These are phyloP conservation scores for Schwanniomyces etchellsii DNA, from an alignment of 1,139 yeast genomes.

Conservation along the genomic window DNA sequence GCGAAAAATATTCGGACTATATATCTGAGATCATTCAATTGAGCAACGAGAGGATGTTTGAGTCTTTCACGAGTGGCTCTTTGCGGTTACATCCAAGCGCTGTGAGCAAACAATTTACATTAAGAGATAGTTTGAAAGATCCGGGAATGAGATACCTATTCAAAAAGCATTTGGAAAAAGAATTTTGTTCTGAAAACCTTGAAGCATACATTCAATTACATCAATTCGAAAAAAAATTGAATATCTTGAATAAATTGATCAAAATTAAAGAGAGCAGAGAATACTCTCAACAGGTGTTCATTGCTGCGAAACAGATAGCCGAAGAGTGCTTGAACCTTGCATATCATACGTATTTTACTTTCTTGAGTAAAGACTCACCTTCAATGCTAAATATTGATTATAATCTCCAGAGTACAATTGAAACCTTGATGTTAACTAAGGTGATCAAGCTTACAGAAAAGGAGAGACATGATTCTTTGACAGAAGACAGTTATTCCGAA, in stretches of 20 bases:
- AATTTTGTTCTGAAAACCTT: conserved; percentile 70
- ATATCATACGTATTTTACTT: conserved; percentile 61
- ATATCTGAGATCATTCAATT: not conserved
- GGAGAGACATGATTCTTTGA: no score
- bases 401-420: conserved; percentile 43
- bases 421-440: conserved; percentile 32
- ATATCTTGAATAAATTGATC: conserved; percentile 14
- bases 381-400: conserved; percentile 69
- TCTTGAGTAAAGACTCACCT: conserved; percentile 66
- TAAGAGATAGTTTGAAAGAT: conserved; percentile 54
- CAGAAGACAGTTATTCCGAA: not conserved
- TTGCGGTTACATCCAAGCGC: no score
- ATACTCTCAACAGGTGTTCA: conserved; percentile 8
- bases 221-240: conserved; percentile 25
- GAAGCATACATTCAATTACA: conserved; percentile 61
- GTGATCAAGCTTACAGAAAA: not conserved
- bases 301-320: conserved; percentile 38
- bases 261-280: conserved; percentile 10
- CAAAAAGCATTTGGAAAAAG: conserved; percentile 54
- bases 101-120: conserved; percentile 8
- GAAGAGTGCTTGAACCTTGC: conserved; percentile 53
- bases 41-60: not conserved
- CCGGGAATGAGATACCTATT: conserved; percentile 77
- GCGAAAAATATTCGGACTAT: not conserved
- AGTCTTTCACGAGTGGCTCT: not conserved